phyloP scores from a whole-genome alignment of 2,329 filamentous ascomycete genomes.

The Daldinia eschscholtzii region DNA sequence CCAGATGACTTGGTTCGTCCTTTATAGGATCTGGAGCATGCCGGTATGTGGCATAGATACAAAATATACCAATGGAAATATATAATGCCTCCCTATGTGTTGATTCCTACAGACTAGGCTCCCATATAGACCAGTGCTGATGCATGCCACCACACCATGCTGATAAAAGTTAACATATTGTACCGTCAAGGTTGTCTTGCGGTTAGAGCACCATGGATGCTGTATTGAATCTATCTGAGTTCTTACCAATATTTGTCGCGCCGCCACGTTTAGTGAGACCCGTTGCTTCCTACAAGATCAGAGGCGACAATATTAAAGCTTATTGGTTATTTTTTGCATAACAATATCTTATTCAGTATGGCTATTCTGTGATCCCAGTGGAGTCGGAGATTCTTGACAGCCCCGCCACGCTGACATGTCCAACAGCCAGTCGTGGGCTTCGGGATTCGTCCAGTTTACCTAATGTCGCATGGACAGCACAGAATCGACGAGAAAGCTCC shows the following conservation, averaged over 20 bases:
- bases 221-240: conserved; percentile 4
- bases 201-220: conserved; percentile 3
- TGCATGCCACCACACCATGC: conserved; percentile 44
- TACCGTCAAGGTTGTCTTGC: conserved; percentile 32
- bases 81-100: conserved; percentile 24
- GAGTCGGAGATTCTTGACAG: conserved; percentile 39
- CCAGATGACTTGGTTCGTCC: conserved; percentile 26
- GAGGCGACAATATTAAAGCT: conserved; percentile 5
- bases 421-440: conserved; percentile 38
- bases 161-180: conserved; percentile 26
- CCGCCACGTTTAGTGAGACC: conserved; percentile 28
- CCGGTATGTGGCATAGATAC: conserved; percentile 36
- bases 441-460: conserved; percentile 29
- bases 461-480: conserved; percentile 30
- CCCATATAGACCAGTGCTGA: conserved; percentile 33
- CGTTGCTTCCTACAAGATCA: conserved; percentile 25
- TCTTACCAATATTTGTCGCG: conserved; percentile 9
- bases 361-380: conserved; percentile 37
- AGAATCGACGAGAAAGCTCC: conserved; percentile 40
- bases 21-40: conserved; percentile 36
- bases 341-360: conserved; percentile 36
- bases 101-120: conserved; percentile 38
- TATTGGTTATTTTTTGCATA: conserved; percentile 33
- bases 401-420: conserved; percentile 47
- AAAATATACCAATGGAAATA: conserved; percentile 17